phyloP scores from a whole-genome alignment of 2,329 filamentous ascomycete genomes.

The Clonostachys rosea region DNA sequence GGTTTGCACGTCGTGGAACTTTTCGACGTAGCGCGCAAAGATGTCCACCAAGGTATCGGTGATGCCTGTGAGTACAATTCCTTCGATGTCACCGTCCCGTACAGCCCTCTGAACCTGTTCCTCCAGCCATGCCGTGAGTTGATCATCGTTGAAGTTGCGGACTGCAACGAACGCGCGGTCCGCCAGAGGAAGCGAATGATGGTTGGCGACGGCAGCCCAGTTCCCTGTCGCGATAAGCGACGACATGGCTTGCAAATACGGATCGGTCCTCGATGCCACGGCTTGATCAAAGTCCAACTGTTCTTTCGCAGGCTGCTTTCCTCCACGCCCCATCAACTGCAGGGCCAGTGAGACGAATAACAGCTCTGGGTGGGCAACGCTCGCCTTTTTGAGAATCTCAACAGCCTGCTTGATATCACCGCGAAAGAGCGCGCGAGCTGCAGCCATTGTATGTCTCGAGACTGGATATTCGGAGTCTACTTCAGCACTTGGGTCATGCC shows the following conservation, averaged over 20 bases:
- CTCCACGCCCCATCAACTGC: constrained; percentile 54
- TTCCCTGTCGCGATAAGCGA: constrained; percentile 72
- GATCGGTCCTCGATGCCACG: constrained; percentile 63
- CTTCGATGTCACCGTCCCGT: constrained; percentile 67
- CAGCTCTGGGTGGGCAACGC: constrained; percentile 57
- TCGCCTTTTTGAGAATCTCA: constrained; percentile 63
- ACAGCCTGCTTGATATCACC: constrained; percentile 66
- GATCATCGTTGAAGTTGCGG: constrained; percentile 56
- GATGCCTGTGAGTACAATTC: constrained; percentile 73
- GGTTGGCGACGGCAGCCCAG: constrained; percentile 70
- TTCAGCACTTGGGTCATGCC: constrained; percentile 29
- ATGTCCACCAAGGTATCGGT: constrained; percentile 69
- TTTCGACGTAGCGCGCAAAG: constrained; percentile 69
- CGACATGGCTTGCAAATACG: constrained; percentile 76
- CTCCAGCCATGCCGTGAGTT: constrained; percentile 63
- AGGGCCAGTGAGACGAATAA: constrained; percentile 64
- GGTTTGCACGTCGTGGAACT: constrained; percentile 75
- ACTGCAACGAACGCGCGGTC: constrained; percentile 74
- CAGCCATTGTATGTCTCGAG: constrained; percentile 64
- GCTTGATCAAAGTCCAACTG: constrained; percentile 55
- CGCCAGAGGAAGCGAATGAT: constrained; percentile 66
- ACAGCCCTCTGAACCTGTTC: constrained; percentile 59
- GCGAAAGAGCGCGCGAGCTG: constrained; percentile 71
- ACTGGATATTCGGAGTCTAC: constrained; percentile 42
- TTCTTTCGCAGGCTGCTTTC: constrained; percentile 35